Conservation (phyloP, 345 rosid species). For the Lenwebbia sp. region DNA sequence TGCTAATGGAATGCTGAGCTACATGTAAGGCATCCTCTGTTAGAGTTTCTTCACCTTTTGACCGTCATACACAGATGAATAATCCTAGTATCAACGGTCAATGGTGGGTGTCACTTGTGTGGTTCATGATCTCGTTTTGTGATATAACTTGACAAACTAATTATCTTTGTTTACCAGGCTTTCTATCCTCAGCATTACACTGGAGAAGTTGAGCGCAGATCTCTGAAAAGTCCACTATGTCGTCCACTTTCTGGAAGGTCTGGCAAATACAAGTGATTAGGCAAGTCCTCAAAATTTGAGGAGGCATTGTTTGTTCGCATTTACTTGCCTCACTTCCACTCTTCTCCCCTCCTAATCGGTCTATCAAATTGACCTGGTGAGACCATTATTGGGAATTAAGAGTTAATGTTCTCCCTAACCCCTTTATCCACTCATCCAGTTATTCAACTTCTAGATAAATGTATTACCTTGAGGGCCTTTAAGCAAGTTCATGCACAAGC, state of each 20-base stretch:
- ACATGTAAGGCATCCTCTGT: not conserved
- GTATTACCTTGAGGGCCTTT: conserved; percentile 26
- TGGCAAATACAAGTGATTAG: not conserved
- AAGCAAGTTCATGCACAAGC: conserved; percentile 45
- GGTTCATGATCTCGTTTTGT: not conserved
- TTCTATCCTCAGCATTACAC: not conserved
- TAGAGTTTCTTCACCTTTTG: not conserved
- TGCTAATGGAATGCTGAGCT: not conserved
- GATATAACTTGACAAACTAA: not conserved
- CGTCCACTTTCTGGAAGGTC: not conserved
- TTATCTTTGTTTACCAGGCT: not conserved
- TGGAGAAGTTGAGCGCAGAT: not conserved
- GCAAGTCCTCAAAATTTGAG: not conserved
- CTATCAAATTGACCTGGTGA: not conserved
- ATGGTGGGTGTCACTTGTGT: not conserved
- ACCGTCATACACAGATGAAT: not conserved
- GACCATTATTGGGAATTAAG: not conserved
- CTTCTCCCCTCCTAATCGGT: not conserved
- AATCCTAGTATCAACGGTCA: not conserved
- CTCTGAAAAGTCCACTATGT: not conserved
- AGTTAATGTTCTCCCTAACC: conserved; percentile 6
- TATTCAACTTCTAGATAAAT: conserved; percentile 26
- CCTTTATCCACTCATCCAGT: conserved; percentile 19
- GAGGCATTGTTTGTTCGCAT: not conserved
- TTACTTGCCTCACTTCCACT: not conserved